phyloP scores from a whole-genome alignment of 148 eudicot genomes.

The Nyssa sinensis region DNA sequence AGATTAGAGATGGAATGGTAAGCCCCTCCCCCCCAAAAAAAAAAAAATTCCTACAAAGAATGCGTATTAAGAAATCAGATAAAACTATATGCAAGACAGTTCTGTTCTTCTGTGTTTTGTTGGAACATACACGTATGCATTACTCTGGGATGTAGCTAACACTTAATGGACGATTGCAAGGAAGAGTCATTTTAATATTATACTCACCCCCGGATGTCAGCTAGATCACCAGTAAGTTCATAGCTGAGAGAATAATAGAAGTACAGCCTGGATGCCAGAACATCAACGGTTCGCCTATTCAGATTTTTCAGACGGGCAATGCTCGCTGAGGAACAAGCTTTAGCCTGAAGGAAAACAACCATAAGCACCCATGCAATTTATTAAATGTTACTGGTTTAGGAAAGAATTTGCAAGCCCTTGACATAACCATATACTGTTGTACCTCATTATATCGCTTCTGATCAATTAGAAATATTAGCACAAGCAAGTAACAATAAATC shows the following conservation, averaged over 20 bases:
- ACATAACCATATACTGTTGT: neutral
- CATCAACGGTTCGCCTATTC: conserved; percentile 83
- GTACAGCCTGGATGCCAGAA: conserved; percentile 80
- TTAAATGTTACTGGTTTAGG: neutral
- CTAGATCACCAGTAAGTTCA: conserved; percentile 82
- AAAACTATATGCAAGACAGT: neutral
- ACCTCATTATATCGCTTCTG: conserved; percentile 80
- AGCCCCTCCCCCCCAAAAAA: too few relatives aligned
- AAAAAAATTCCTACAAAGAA: neutral
- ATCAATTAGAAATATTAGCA: conserved; percentile 71
- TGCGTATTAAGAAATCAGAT: neutral
- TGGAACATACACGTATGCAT: neutral
- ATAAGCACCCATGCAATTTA: conserved; percentile 6
- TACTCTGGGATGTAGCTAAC: conserved; percentile 2
- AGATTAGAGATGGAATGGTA: conserved; percentile 7
- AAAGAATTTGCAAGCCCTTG: conserved; percentile 2
- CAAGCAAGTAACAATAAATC: conserved; percentile 80
- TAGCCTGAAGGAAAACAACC: conserved; percentile 53
- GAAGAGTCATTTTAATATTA: neutral
- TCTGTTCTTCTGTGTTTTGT: neutral
- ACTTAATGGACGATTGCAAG: neutral
- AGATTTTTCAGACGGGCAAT: conserved; percentile 74
- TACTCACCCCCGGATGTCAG: conserved; percentile 85
- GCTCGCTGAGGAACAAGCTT: conserved; percentile 85
- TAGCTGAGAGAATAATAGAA: conserved; percentile 80